Evolutionary conservation across 2,329 filamentous ascomycete species (phyloP).

Genomic region (Colletotrichum tofieldiae): DNA sequence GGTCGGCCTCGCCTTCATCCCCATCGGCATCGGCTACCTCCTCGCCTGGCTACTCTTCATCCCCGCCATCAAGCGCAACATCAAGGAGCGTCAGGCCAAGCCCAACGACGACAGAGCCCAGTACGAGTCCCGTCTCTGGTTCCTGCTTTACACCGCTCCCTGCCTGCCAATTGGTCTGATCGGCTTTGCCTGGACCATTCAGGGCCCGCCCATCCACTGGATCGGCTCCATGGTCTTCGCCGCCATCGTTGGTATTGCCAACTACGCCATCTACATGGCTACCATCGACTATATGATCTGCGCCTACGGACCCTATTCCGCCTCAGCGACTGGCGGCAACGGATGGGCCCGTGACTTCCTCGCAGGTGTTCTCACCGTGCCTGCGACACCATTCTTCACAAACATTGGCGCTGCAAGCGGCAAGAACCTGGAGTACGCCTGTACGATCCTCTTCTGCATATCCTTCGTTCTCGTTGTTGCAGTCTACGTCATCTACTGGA

Average conservation of each 20-base stretch:
- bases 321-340: conserved; percentile 83
- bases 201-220: conserved; percentile 77
- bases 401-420: conserved; percentile 66
- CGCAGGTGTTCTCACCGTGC: conserved; percentile 79
- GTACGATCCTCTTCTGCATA: conserved; percentile 75
- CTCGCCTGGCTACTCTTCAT: conserved; percentile 74
- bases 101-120: conserved; percentile 72
- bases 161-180: conserved; percentile 78
- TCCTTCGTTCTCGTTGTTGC: conserved; percentile 73
- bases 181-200: conserved; percentile 78
- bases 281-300: conserved; percentile 86
- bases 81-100: conserved; percentile 64
- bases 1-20: conserved; percentile 74
- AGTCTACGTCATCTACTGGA: conserved; percentile 78
- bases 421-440: conserved; percentile 71
- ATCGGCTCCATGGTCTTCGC: conserved; percentile 77
- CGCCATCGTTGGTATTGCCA: conserved; percentile 79
- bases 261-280: conserved; percentile 82
- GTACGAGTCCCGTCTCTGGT: conserved; percentile 78
- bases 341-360: conserved; percentile 82
- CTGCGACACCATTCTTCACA: conserved; percentile 75
- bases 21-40: conserved; percentile 78
- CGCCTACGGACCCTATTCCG: conserved; percentile 80
- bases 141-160: conserved; percentile 74
- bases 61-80: conserved; percentile 69